Evolutionary conservation across 2,329 filamentous ascomycete genomes (phyloP).

Genomic region (Lecanicillium sp.): DNA sequence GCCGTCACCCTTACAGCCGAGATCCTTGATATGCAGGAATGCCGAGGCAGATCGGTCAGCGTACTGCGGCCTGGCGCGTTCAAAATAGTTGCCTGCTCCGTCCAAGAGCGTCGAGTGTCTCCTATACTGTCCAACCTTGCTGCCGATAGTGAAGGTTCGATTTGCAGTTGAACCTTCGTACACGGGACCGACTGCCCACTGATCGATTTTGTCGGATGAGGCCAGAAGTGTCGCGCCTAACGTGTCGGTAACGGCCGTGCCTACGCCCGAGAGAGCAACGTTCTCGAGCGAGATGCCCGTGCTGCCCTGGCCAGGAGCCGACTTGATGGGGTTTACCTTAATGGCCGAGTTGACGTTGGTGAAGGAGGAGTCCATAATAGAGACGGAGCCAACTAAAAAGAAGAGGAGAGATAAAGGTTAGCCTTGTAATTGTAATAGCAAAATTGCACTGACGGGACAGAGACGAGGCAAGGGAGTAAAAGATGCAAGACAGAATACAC

Average conservation of each 20-base stretch:
- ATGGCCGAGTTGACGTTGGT: slow-evolving; percentile 10
- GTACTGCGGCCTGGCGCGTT: slow-evolving; percentile 47
- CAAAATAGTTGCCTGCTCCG: slow-evolving; percentile 26
- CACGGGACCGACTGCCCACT: slow-evolving; percentile 12
- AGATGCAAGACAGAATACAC: neutral
- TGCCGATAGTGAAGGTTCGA: slow-evolving; percentile 8
- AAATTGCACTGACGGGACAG: neutral
- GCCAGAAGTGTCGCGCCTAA: slow-evolving; percentile 7
- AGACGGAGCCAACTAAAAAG: slow-evolving; percentile 9
- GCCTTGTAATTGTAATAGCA: neutral
- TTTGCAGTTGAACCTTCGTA: slow-evolving; percentile 8
- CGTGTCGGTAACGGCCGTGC: slow-evolving; percentile 9
- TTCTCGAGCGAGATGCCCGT: slow-evolving; percentile 43
- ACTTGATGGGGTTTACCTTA: neutral
- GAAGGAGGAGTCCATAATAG: slow-evolving; percentile 12
- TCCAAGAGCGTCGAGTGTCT: slow-evolving; percentile 5
- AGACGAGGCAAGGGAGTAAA: neutral
- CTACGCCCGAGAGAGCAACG: slow-evolving; percentile 34
- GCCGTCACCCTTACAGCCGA: slow-evolving; percentile 3
- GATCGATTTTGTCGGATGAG: slow-evolving; percentile 4
- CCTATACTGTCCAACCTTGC: slow-evolving; percentile 7
- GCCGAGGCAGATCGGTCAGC: slow-evolving; percentile 14
- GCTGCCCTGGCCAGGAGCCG: slow-evolving; percentile 4
- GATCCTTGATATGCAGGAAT: slow-evolving; percentile 13
- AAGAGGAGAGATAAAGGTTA: too few species aligned